Percentiles rank a stretch among this genome's conserved stretches.
Conservation (phyloP, 768 basidiomycete genomes). For the Auriculariales sp. region DNA sequence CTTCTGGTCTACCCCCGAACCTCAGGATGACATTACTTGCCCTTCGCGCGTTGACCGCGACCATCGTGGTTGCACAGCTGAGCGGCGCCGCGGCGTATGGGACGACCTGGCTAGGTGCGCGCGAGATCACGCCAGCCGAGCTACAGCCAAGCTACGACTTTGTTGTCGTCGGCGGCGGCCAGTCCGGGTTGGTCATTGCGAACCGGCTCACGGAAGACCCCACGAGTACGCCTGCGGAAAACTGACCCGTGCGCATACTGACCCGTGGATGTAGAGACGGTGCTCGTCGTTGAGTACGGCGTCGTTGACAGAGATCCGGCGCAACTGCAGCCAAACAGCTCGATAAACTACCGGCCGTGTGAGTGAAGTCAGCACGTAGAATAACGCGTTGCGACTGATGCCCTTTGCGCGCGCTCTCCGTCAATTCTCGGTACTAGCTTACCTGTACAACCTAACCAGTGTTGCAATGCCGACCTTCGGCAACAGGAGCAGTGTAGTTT, state of each 20-base stretch:
- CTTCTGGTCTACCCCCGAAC: no score
- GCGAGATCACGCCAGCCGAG: neutral
- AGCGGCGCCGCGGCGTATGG: no score
- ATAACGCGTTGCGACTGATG: neutral
- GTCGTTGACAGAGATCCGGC: neutral
- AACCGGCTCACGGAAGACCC: conserved; percentile 22
- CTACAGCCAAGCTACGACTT: conserved; percentile 4
- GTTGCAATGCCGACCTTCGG: neutral
- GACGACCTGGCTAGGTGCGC: neutral
- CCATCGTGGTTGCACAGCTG: no score
- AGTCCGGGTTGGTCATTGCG: conserved; percentile 26
- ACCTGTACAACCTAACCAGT: neutral
- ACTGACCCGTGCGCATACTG: conserved; percentile 21
- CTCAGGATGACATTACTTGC: no score
- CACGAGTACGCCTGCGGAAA: conserved; percentile 22
- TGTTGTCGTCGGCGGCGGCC: conserved; percentile 19
- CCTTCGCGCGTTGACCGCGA: no score
- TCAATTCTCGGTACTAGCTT: neutral
- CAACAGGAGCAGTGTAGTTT: neutral
- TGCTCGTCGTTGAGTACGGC: neutral
- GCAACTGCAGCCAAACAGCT: neutral
- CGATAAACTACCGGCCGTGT: neutral
- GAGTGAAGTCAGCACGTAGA: no score
- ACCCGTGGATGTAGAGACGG: conserved; percentile 9
- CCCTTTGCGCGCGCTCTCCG: neutral